Percentiles rank a stretch among this genome's conserved stretches.
These are phyloP conservation scores for Nemania sp. DNA, from an alignment of 2,329 filamentous ascomycete species.

Conservation along the genomic window DNA sequence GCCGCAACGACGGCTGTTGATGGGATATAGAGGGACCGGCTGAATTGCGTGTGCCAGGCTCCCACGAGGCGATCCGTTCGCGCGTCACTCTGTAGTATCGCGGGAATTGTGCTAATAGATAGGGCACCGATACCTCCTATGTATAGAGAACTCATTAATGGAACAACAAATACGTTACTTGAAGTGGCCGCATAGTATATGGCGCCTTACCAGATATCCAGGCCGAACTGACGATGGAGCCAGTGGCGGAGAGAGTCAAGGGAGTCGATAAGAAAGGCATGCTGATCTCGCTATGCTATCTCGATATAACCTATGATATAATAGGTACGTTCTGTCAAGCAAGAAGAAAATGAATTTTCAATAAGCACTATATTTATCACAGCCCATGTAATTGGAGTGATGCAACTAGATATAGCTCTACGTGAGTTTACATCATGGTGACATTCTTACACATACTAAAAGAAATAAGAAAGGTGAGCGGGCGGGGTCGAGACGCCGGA, in stretches of 20 bases:
- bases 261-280: slow-evolving; percentile 47
- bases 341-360: background rate
- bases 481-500: background rate
- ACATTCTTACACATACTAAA: background rate
- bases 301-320: background rate
- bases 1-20: slow-evolving; percentile 38
- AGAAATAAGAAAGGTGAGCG: too few relatives aligned
- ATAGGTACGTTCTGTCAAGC: background rate
- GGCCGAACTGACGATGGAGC: slow-evolving; percentile 45
- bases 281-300: background rate
- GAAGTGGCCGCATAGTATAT: background rate
- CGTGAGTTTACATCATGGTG: slow-evolving; percentile 9
- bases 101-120: slow-evolving; percentile 44
- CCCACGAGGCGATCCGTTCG: slow-evolving; percentile 41
- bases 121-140: slow-evolving; percentile 43
- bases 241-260: slow-evolving; percentile 41
- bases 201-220: slow-evolving; percentile 44
- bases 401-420: background rate
- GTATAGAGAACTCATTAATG: background rate
- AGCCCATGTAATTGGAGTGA: background rate
- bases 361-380: background rate
- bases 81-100: slow-evolving; percentile 40
- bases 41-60: slow-evolving; percentile 45
- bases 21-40: slow-evolving; percentile 41
- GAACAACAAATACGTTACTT: too few relatives aligned